Percentiles rank a stretch among this genome's conserved stretches.
Evolutionary conservation across 192 early-diverging fungal species (phyloP).

Genomic region (Podila clonocystis): DNA sequence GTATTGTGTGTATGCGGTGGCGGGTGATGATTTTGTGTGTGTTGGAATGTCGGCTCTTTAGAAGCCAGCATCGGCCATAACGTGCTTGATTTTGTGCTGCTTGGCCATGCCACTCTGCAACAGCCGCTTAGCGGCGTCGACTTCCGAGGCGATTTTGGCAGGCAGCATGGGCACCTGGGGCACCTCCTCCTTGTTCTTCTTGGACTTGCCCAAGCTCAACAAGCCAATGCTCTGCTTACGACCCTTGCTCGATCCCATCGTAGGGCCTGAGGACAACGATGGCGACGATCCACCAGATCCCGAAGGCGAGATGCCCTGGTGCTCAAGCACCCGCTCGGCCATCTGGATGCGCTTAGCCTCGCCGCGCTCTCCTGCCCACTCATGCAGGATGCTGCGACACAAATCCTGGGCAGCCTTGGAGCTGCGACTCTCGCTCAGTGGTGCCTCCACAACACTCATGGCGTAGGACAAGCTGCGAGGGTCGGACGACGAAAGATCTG

Average conservation of each 20-base stretch:
- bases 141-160: constrained; percentile 19
- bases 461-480: constrained; percentile 38
- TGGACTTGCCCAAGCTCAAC: constrained; percentile 35
- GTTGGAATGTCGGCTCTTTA: neutral
- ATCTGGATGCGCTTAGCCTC: constrained; percentile 37
- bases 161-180: constrained; percentile 21
- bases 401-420: constrained; percentile 30
- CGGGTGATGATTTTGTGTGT: neutral
- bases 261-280: neutral
- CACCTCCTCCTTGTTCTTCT: constrained; percentile 29
- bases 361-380: constrained; percentile 44
- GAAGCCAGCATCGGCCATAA: constrained; percentile 46
- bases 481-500: constrained; percentile 32
- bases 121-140: constrained; percentile 33
- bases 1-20: neutral
- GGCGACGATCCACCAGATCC: neutral
- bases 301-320: constrained; percentile 3
- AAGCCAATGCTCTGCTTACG: constrained; percentile 40
- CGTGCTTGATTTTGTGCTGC: constrained; percentile 41
- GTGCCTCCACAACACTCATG: constrained; percentile 20
- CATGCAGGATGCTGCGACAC: constrained; percentile 33
- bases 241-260: constrained; percentile 10
- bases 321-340: constrained; percentile 43
- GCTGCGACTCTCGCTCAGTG: constrained; percentile 24
- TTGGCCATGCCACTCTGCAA: constrained; percentile 36